A percentile compares a stretch with the other conserved stretches of the same genome.
phyloP scores from a whole-genome alignment of 2,329 filamentous ascomycete species.

The Endothia cerciana region DNA sequence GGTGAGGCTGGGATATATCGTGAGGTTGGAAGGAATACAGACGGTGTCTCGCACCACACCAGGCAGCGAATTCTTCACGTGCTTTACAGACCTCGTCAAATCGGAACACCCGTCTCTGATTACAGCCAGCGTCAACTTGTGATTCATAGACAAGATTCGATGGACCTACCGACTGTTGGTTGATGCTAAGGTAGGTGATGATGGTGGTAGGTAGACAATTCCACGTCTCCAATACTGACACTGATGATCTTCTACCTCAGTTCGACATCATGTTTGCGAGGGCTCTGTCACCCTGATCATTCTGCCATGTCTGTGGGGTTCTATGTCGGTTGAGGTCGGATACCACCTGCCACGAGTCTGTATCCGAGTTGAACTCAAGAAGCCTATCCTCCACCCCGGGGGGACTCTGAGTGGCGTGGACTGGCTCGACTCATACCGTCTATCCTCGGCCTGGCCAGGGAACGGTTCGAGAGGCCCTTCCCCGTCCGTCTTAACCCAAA shows the following conservation, averaged over 20 bases:
- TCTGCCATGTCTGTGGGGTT: neutral
- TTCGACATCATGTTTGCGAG: no score
- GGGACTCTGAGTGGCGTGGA: no score
- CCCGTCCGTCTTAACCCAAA: neutral
- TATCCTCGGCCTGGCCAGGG: no score
- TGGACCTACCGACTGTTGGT: neutral
- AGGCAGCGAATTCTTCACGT: neutral
- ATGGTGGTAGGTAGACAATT: neutral
- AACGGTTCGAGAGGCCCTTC: no score
- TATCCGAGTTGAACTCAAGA: neutral
- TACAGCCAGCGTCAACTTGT: neutral
- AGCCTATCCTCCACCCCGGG: no score
- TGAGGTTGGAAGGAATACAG: no score
- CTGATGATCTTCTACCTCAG: no score
- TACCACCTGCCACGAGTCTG: neutral
- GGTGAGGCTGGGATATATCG: neutral
- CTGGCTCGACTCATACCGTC: no score
- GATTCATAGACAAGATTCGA: neutral
- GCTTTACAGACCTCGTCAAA: neutral
- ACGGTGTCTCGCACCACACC: neutral
- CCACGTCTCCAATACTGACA: no score
- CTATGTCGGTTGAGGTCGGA: neutral
- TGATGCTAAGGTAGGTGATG: neutral
- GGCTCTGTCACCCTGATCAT: neutral
- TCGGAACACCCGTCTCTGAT: neutral